Conservation (phyloP, 257 asterid genomes). For the Cruciata laevipes region DNA sequence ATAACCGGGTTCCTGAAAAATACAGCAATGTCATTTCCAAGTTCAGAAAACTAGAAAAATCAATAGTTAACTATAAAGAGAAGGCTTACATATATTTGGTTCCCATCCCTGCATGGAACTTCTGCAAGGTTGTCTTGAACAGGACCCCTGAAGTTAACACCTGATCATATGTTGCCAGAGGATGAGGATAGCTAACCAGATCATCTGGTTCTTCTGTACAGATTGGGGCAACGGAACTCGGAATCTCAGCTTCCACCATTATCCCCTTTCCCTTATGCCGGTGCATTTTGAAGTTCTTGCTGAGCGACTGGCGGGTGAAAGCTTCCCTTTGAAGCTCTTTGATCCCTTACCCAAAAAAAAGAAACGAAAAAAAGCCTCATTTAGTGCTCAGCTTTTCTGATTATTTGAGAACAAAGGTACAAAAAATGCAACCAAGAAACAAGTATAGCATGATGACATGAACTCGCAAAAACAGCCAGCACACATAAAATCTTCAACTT, state of each 20-base stretch:
- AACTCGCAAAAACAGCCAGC: background rate
- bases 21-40: background rate
- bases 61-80: background rate
- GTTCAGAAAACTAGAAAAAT: background rate
- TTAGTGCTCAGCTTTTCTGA: background rate
- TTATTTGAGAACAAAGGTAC: background rate
- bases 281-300: too few species aligned
- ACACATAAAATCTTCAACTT: background rate
- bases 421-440: background rate
- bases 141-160: conserved; percentile 39
- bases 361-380: background rate
- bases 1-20: conserved; percentile 60
- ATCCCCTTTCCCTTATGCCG: conserved; percentile 10
- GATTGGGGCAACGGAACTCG: conserved; percentile 27
- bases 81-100: conserved; percentile 78
- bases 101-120: conserved; percentile 66
- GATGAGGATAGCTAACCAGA: conserved; percentile 57
- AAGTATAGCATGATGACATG: background rate
- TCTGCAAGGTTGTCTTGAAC: conserved; percentile 59
- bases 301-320: too few species aligned
- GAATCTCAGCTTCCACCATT: too few species aligned
- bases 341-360: background rate
- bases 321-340: background rate
- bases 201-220: too few species aligned
- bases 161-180: conserved; percentile 57